phyloP scores from a whole-genome alignment of 192 early-diverging fungal species.

The Paraglomus brasilianum region DNA sequence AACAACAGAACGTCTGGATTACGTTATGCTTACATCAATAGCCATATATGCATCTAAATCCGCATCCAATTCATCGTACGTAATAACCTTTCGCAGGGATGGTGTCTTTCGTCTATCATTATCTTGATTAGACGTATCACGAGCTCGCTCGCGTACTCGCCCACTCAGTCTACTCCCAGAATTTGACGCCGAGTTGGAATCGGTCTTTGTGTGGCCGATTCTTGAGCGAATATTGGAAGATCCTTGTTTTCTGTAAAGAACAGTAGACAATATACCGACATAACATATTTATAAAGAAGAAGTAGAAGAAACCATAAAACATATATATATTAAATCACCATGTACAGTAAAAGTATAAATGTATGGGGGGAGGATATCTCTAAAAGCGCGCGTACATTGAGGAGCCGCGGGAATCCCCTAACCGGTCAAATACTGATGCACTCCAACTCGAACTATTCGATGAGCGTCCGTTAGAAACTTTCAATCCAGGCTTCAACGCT shows the following conservation, averaged over 20 bases:
- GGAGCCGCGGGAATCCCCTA: constrained; percentile 3
- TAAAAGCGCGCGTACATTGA: constrained; percentile 12
- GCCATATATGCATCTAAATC: constrained; percentile 34
- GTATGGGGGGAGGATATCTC: no score
- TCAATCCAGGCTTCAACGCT: constrained; percentile 6
- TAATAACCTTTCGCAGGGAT: constrained; percentile 14
- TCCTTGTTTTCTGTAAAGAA: not conserved
- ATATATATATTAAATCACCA: no score
- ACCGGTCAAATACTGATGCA: constrained; percentile 25
- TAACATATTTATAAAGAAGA: not conserved
- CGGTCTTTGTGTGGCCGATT: not conserved
- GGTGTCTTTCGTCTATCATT: constrained; percentile 5
- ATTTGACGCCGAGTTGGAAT: no score
- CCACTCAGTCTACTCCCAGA: no score
- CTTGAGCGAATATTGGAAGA: constrained; percentile 11
- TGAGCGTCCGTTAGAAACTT: not conserved
- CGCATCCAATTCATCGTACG: constrained; percentile 28
- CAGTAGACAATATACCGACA: not conserved
- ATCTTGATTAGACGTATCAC: not conserved
- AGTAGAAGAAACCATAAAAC: not conserved
- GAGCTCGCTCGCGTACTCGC: not conserved
- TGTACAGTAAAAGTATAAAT: no score
- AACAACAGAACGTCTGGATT: no score
- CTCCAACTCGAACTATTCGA: not conserved
- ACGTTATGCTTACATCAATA: not conserved